Evolutionary conservation across 2,329 filamentous ascomycete genomes (phyloP), one percentile per base, ranked within the genome.

Genomic region (Trichoderma sp.): DNA sequence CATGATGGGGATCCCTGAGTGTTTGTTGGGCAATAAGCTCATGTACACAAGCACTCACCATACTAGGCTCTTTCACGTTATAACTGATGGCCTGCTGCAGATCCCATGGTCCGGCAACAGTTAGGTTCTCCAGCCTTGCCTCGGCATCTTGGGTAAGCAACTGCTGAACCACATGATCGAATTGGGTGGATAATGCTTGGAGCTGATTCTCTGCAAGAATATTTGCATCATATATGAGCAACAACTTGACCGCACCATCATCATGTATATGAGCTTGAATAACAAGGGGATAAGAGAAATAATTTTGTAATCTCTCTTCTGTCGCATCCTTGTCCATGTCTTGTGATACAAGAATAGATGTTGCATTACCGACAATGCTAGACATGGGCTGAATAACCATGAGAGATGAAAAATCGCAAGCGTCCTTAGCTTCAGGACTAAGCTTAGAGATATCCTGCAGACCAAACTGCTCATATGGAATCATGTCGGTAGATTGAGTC

Each of bases 331-430:
- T 63, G n/a, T 45, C n/a, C n/a, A n/a, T n/a, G n/a, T n/a, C n/a
- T n/a, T n/a, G n/a, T n/a, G n/a, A n/a, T n/a, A n/a, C n/a, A n/a
- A n/a, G n/a, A n/a, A n/a, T n/a, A n/a, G n/a, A n/a, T n/a, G n/a
- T 56, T 35, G 53, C 14, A 8, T 18, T 67, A 14, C 21, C n/a
- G n/a, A 4, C 21, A 3, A 69, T 38, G 65, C 50, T 73, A 14
- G 62, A 71, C 27, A 24, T 27, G 4, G 78, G 78, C 8, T 81
- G 81, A 21, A 83, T 76, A 12, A 81, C 79, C 21, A 83, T 74
- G 12, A 82, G 65, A 7, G 77, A 81, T 38, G 78, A 78, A n/a
- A 83, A 82, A 12, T 80, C 75, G 66, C 79, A 80, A 6, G 78
- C 79, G 4, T 75, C 62, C 29, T 75, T 63, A 4, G 77, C 77